Evolutionary conservation across 2,329 filamentous ascomycete species (phyloP), one percentile per base, ranked within the genome.

Genomic region (Pyricularia sp.): DNA sequence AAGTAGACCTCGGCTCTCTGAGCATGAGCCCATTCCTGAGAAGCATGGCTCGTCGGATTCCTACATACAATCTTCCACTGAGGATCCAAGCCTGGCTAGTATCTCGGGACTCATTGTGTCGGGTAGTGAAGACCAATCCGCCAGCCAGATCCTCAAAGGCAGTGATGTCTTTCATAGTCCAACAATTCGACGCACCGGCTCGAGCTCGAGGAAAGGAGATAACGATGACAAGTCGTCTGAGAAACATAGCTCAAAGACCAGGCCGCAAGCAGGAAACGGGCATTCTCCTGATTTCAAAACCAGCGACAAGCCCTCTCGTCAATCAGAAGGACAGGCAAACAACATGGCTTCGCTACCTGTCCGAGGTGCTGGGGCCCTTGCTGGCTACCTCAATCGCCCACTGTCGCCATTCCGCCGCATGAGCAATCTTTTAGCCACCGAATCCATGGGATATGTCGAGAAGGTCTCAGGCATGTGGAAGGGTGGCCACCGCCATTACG

Each of bases 391-490:
- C 67, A 92, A 91, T 75, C 90, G 85, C 69, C 88, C 91, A 26
- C 90, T 93, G 26, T 66, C 65, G 17, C 65, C 65, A 4, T 68
- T 68, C 66, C 91, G 92, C 73, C 88, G 88, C 42, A 92, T 98
- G 88, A 92, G 92, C 70, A 92, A 84, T 31, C 81, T 97, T 10
- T 81, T 98, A 64, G 92, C 94, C 7, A 92, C 90, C 0, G 94
- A 97, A 77, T 96, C 94, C 0, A 97, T 97, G 89, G 93, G 93
- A 1, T 98, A 98, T 76, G 90, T 97, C 36, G 94, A 96, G 76
- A 98, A 97, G 78, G 94, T 98, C 0, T 97, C 94, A 0, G 94
- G 93, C 55, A 98, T 98, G 92, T 95, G 95, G 88, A 92, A 93
- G 73, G 95, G 95, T 42, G 92, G 92, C 14, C 90, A 90, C 73